phyloP scores from a whole-genome alignment of 306 rosid genomes.

The Sicyos baderoa region DNA sequence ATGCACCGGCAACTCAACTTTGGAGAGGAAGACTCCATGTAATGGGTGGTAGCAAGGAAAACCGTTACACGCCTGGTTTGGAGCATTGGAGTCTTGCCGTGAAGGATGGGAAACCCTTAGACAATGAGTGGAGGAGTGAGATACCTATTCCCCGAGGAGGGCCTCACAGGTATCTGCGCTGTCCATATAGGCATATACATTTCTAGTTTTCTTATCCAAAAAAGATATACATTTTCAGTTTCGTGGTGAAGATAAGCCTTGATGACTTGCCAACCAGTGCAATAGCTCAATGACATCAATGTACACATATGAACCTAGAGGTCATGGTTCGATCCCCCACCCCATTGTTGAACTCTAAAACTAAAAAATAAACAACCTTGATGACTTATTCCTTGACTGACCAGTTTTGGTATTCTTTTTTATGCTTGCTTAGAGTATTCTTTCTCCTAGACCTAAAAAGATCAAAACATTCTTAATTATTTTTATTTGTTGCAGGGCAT shows the following conservation, averaged over 20 bases:
- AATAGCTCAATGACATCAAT: no score
- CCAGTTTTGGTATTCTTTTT: not conserved
- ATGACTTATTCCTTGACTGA: not conserved
- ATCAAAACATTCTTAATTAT: not conserved
- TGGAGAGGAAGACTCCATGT: slow-evolving; percentile 93
- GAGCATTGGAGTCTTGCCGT: slow-evolving; percentile 93
- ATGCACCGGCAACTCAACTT: slow-evolving; percentile 83
- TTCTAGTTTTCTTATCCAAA: no score
- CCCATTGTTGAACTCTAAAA: no score
- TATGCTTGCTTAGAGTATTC: not conserved
- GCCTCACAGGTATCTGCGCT: slow-evolving; percentile 61
- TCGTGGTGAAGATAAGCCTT: not conserved
- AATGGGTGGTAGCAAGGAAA: slow-evolving; percentile 94
- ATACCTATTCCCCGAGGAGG: slow-evolving; percentile 84
- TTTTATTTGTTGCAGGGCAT: slow-evolving; percentile 44
- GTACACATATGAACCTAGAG: no score
- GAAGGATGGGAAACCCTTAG: slow-evolving; percentile 59
- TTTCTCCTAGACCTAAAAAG: not conserved
- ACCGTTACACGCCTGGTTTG: slow-evolving; percentile 66
- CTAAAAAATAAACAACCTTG: not conserved
- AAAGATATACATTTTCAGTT: not conserved
- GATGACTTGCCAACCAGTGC: no score
- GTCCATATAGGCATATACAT: not conserved
- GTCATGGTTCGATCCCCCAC: no score
- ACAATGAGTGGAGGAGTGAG: slow-evolving; percentile 62